These are phyloP conservation scores for Pinus taeda DNA, from an alignment of 75 land plant species.

Conservation along the genomic window DNA sequence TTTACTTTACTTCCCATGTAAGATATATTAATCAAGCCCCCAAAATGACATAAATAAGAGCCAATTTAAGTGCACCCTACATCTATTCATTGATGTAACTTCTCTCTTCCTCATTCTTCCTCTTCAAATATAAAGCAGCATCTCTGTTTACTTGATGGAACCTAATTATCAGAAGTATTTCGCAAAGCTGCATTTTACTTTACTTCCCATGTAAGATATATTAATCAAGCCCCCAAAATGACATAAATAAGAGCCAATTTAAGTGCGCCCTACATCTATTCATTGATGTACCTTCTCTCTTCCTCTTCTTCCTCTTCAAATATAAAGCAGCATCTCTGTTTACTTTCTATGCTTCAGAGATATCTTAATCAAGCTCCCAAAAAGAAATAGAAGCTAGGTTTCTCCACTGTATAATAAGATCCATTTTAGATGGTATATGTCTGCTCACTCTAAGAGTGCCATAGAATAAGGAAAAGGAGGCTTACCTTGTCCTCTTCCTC, in stretches of 20 bases:
- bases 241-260: neutral
- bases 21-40: no score
- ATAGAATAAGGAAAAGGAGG: neutral
- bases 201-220: neutral
- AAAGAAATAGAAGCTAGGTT: no score
- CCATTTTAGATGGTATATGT: no score
- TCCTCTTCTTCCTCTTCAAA: constrained; percentile 12
- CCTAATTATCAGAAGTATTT: no score
- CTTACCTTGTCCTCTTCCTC: constrained; percentile 24
- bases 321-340: no score
- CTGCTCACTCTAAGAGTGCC: no score
- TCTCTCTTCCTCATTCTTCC: constrained; percentile 17
- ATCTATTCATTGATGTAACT: no score
- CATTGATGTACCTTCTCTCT: neutral
- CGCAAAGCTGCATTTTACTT: neutral
- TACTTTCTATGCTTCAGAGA: no score
- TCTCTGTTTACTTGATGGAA: no score
- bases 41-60: neutral
- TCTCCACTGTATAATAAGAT: no score
- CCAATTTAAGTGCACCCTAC: neutral
- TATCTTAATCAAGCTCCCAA: no score
- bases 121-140: neutral
- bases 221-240: neutral
- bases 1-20: neutral
- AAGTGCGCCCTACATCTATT: neutral